Conservation (phyloP, 106 monocot species). For the Chionographis japonica region DNA sequence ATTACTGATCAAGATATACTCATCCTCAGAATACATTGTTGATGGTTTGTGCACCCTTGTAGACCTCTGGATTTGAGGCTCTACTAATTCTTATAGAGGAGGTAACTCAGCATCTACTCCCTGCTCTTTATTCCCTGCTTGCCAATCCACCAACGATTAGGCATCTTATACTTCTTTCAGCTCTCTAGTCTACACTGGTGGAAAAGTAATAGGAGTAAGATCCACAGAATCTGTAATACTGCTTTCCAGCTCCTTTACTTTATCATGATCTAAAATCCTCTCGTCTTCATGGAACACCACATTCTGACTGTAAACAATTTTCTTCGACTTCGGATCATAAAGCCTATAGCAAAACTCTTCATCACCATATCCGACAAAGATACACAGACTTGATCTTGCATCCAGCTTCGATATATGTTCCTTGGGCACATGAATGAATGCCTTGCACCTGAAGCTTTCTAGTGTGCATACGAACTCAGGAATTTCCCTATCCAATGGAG, state of each 20-base stretch:
- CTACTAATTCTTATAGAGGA: too few species aligned
- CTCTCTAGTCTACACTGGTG: not conserved
- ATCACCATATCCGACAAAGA: not conserved
- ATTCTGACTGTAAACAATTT: not conserved
- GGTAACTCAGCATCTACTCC: not conserved
- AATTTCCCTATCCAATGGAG: not conserved
- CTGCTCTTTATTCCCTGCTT: not conserved
- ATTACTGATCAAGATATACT: constrained; percentile 2
- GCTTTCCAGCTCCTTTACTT: not conserved
- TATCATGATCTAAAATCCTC: not conserved
- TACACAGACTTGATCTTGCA: not conserved
- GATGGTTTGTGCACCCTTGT: too few species aligned
- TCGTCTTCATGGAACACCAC: not conserved
- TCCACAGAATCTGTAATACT: not conserved
- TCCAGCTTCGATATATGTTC: not conserved
- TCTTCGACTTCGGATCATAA: not conserved
- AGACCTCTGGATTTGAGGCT: too few species aligned
- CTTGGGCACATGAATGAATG: not conserved
- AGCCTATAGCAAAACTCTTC: not conserved
- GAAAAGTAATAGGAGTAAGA: not conserved
- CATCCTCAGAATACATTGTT: not conserved
- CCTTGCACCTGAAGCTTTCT: constrained; percentile 4
- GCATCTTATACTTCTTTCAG: not conserved
- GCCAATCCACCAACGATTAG: not conserved
- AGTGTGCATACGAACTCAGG: not conserved